Percentiles rank a stretch among this genome's conserved stretches.
Evolutionary conservation across 148 eudicot species (phyloP).

Genomic region (Arctostaphylos glauca): DNA sequence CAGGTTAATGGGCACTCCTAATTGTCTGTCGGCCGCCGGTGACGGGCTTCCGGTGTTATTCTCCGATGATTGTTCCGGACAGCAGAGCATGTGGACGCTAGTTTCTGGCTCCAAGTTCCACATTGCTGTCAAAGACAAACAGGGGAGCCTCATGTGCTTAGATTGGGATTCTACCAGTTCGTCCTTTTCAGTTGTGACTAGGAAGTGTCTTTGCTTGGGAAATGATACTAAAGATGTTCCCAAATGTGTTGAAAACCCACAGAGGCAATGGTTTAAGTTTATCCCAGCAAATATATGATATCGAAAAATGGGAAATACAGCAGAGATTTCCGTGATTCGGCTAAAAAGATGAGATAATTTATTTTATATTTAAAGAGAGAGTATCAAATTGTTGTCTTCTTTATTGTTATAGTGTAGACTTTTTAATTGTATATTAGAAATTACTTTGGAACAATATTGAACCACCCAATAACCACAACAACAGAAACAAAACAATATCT

Average conservation of each 20-base stretch:
- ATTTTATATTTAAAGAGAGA: no score
- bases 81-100: slow-evolving; percentile 22
- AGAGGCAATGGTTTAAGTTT: slow-evolving; percentile 43
- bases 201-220: slow-evolving; percentile 31
- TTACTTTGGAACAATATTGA: no score
- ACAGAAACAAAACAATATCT: no score
- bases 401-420: no score
- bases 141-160: slow-evolving; percentile 37
- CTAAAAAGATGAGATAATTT: no score
- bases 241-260: slow-evolving; percentile 30
- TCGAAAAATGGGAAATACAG: background rate
- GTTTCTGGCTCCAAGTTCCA: slow-evolving; percentile 34
- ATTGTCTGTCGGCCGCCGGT: slow-evolving; percentile 23
- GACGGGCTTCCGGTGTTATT: slow-evolving; percentile 18
- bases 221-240: slow-evolving; percentile 22
- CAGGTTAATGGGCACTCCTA: background rate
- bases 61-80: slow-evolving; percentile 27
- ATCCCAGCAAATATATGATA: slow-evolving; percentile 20
- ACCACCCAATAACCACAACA: no score
- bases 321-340: no score
- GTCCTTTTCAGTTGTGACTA: slow-evolving; percentile 19
- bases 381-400: no score
- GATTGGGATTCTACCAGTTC: slow-evolving; percentile 21
- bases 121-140: slow-evolving; percentile 22
- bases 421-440: no score